Conservation (phyloP, 140 eudicot genomes). For the Senecio squalidus region DNA sequence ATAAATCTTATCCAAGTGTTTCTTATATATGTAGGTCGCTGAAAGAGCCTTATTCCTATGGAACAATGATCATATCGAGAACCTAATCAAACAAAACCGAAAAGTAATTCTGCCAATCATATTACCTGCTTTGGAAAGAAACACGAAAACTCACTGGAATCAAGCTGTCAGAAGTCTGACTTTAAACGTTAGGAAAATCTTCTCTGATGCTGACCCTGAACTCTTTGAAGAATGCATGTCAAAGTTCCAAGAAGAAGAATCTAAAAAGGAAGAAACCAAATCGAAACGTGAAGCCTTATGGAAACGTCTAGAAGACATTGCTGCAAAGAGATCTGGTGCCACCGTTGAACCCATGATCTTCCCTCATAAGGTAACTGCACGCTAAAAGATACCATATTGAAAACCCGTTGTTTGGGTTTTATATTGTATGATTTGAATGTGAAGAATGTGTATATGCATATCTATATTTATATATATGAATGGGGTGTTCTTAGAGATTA, state of each 20-base stretch:
- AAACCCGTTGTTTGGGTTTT: slow-evolving; percentile 8
- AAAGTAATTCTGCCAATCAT: slow-evolving; percentile 64
- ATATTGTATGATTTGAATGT: slow-evolving; percentile 19
- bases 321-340: slow-evolving; percentile 44
- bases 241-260: slow-evolving; percentile 60
- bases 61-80: slow-evolving; percentile 74
- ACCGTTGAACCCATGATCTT: slow-evolving; percentile 42
- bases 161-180: slow-evolving; percentile 72
- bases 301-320: slow-evolving; percentile 67
- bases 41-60: slow-evolving; percentile 74
- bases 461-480: slow-evolving; percentile 16
- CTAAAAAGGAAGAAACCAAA: slow-evolving; percentile 42
- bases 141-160: slow-evolving; percentile 71
- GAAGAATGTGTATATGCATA: slow-evolving; percentile 41
- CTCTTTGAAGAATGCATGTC: slow-evolving; percentile 59
- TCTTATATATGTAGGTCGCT: slow-evolving; percentile 50
- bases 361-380: slow-evolving; percentile 21
- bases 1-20: not conserved
- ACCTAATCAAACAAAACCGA: slow-evolving; percentile 68
- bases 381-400: slow-evolving; percentile 20
- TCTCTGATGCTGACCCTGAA: slow-evolving; percentile 63
- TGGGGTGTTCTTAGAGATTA: slow-evolving; percentile 21
- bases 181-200: slow-evolving; percentile 54
- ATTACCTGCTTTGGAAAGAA: slow-evolving; percentile 68
- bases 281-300: slow-evolving; percentile 58